These are phyloP conservation scores for Berberis thunbergii DNA, from an alignment of 164 flowering plant genomes.

Conservation along the genomic window DNA sequence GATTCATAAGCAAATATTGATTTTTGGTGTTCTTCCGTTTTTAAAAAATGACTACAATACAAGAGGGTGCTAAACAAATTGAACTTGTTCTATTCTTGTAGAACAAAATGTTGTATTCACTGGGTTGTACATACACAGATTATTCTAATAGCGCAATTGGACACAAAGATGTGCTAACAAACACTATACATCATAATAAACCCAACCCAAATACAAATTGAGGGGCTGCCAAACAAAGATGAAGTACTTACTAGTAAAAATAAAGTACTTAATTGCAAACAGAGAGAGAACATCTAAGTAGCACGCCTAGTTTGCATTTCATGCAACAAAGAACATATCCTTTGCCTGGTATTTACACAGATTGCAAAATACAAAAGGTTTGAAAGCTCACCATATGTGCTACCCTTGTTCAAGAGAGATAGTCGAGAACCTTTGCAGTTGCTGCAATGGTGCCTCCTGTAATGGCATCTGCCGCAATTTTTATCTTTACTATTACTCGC, in stretches of 20 bases:
- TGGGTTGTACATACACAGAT: too few relatives aligned
- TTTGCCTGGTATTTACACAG: too few relatives aligned
- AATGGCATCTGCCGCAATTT: conserved; percentile 43
- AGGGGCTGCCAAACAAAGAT: too few relatives aligned
- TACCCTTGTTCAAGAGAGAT: conserved; percentile 27
- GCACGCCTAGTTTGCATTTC: too few relatives aligned
- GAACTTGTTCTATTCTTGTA: conserved; percentile 1
- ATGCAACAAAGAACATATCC: too few relatives aligned
- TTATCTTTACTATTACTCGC: conserved; percentile 35
- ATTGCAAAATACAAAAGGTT: not conserved
- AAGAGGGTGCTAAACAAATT: not conserved
- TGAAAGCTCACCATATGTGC: not conserved
- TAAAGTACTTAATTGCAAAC: too few relatives aligned
- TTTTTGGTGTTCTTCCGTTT: not conserved
- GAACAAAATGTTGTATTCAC: not conserved
- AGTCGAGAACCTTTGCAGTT: conserved; percentile 48
- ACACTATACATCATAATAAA: too few relatives aligned
- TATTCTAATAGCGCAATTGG: too few relatives aligned
- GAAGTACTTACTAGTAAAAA: too few relatives aligned
- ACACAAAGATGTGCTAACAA: too few relatives aligned
- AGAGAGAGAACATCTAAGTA: too few relatives aligned
- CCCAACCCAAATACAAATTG: too few relatives aligned
- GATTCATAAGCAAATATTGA: conserved; percentile 6
- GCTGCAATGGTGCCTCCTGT: conserved; percentile 70
- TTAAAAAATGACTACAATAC: not conserved